Percentiles rank a stretch among this genome's conserved stretches.
phyloP scores from a whole-genome alignment of 108 stramenopile species.

The Cyclotella sp. region DNA sequence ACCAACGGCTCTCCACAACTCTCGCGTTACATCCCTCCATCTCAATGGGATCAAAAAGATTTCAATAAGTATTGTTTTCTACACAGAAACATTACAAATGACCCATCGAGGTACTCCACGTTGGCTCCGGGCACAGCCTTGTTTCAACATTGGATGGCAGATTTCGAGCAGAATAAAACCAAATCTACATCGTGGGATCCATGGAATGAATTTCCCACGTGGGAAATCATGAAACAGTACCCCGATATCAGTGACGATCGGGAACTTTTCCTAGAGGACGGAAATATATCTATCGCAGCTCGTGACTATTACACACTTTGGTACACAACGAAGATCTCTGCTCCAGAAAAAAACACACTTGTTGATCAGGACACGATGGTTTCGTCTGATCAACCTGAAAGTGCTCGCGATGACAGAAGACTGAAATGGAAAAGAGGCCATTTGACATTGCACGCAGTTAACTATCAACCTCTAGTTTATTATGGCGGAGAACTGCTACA shows the following conservation, averaged over 20 bases:
- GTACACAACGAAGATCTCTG: slow-evolving; percentile 29
- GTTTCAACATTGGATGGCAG: slow-evolving; percentile 38
- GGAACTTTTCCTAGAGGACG: background rate
- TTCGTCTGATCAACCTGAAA: background rate
- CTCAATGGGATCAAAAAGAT: slow-evolving; percentile 16
- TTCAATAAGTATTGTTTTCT: slow-evolving; percentile 25
- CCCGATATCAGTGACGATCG: slow-evolving; percentile 42
- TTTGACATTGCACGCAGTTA: slow-evolving; percentile 42
- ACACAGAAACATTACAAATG: slow-evolving; percentile 9
- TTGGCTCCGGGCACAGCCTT: slow-evolving; percentile 40
- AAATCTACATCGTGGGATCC: slow-evolving; percentile 17
- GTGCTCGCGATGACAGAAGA: background rate
- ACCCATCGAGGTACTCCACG: background rate
- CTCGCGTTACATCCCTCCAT: slow-evolving; percentile 17
- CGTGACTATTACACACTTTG: slow-evolving; percentile 48
- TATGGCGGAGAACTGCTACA: slow-evolving; percentile 16
- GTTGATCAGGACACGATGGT: background rate
- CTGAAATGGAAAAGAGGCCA: slow-evolving; percentile 16
- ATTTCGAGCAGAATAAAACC: background rate
- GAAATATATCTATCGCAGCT: background rate
- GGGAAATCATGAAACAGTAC: slow-evolving; percentile 25
- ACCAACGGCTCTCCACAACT: background rate
- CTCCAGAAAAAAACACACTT: background rate
- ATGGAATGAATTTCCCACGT: slow-evolving; percentile 40
- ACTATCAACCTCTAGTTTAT: slow-evolving; percentile 41